Percentiles rank a stretch among this genome's conserved stretches.
Conservation (phyloP, 129 eudicot species). For the Artemisia annua region DNA sequence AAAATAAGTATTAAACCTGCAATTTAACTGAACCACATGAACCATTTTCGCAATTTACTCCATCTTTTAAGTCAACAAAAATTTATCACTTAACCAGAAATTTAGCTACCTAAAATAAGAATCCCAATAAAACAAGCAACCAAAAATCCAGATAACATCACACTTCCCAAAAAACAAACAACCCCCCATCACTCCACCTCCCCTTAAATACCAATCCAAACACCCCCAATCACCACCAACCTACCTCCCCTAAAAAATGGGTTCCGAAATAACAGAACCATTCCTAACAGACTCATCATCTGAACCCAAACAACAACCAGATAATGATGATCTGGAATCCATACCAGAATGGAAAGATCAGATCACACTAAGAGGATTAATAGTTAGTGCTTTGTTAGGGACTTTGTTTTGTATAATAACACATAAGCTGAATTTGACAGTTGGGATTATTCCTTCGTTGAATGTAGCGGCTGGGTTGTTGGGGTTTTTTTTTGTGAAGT, state of each 20-base stretch:
- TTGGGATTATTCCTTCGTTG: conserved; percentile 90
- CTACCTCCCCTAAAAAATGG: conserved; percentile 40
- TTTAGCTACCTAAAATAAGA: too few species aligned
- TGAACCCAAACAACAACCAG: conserved; percentile 12
- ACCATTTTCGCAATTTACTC: too few species aligned
- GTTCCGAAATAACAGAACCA: conserved; percentile 66
- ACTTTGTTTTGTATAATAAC: conserved; percentile 80
- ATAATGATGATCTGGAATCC: conserved; percentile 28
- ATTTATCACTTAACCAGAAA: too few species aligned
- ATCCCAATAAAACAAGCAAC: conserved; percentile 1
- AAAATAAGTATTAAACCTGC: too few species aligned
- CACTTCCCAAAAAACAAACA: neutral
- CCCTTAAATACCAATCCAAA: neutral
- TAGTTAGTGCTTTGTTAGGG: conserved; percentile 75
- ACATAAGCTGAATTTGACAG: conserved; percentile 90
- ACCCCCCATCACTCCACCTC: neutral
- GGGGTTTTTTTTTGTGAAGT: conserved; percentile 77
- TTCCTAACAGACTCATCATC: conserved; percentile 27
- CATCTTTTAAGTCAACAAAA: too few species aligned
- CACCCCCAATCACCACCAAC: neutral
- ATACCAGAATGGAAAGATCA: conserved; percentile 90
- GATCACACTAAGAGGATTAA: conserved; percentile 76
- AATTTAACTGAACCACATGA: too few species aligned
- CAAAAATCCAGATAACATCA: neutral
- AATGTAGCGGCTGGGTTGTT: conserved; percentile 90